phyloP scores from a whole-genome alignment of 192 early-diverging fungal species.

The Chytriomyces sp. region DNA sequence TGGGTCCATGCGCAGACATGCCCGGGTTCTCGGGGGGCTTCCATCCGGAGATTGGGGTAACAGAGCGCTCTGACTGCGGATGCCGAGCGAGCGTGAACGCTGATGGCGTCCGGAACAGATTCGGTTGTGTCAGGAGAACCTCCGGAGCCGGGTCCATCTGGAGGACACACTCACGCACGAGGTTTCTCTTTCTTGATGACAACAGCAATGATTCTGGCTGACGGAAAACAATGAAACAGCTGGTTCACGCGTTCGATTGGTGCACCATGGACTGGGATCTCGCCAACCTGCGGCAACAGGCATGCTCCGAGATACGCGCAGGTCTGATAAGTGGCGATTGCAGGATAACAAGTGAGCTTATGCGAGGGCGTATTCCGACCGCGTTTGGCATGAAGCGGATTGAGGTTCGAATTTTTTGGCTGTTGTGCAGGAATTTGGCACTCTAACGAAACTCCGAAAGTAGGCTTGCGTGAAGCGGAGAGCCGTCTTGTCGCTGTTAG shows the following conservation, averaged over 20 bases:
- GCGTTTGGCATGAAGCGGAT: slow-evolving; percentile 19
- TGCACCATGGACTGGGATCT: slow-evolving; percentile 27
- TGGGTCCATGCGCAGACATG: slow-evolving; percentile 2
- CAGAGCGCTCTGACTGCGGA: not conserved
- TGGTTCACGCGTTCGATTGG: slow-evolving; percentile 26
- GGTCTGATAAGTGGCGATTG: slow-evolving; percentile 23
- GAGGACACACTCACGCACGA: slow-evolving; percentile 26
- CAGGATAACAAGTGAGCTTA: slow-evolving; percentile 7
- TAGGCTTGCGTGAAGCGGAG: slow-evolving; percentile 25
- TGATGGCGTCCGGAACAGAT: not conserved
- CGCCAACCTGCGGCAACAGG: slow-evolving; percentile 7
- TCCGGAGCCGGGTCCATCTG: not conserved
- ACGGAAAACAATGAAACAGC: not conserved
- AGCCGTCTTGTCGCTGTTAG: slow-evolving; percentile 9
- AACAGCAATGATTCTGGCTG: not conserved
- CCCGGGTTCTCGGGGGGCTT: slow-evolving; percentile 8
- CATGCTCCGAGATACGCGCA: slow-evolving; percentile 22
- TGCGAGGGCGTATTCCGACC: slow-evolving; percentile 2
- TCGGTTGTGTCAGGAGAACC: slow-evolving; percentile 6
- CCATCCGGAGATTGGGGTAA: slow-evolving; percentile 25
- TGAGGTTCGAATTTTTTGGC: not conserved
- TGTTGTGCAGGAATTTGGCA: too few species aligned
- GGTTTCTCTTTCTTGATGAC: not conserved
- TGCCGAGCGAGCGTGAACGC: not conserved
- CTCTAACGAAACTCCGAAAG: not conserved